phyloP scores from a whole-genome alignment of 352 stramenopile species.

The Pythium rishiriense region DNA sequence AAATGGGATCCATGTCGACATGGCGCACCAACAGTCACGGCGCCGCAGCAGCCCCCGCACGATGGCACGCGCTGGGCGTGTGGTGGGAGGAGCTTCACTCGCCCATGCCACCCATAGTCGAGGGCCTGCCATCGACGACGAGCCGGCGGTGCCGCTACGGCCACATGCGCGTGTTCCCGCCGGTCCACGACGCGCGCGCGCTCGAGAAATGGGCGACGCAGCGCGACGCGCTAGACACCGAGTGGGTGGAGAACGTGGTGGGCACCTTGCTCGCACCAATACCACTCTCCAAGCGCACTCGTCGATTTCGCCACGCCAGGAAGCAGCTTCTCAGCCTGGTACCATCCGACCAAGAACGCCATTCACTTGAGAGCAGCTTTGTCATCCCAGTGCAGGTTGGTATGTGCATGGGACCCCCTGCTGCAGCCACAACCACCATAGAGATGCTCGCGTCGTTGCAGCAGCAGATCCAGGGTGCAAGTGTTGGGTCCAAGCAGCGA shows the following conservation, averaged over 20 bases:
- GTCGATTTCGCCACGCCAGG: conserved; percentile 2
- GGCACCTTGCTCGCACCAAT: conserved; percentile 1
- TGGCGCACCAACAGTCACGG: not conserved
- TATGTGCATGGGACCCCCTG: not conserved
- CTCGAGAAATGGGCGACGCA: not conserved
- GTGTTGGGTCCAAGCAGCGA: not conserved
- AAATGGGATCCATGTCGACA: too few relatives aligned
- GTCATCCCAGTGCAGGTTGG: conserved; percentile 2
- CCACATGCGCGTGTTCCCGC: not conserved
- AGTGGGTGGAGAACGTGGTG: conserved; percentile 1
- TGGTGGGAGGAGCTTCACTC: conserved; percentile 10
- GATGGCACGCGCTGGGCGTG: conserved; percentile 1
- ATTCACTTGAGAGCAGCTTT: not conserved
- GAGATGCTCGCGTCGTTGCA: not conserved
- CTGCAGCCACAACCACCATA: not conserved
- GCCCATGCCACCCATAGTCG: not conserved
- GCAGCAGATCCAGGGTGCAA: not conserved
- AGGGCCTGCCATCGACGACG: not conserved
- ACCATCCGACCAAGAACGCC: not conserved
- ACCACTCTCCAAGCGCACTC: conserved; percentile 4
- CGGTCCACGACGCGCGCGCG: not conserved
- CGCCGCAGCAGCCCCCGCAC: not conserved
- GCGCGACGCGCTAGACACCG: conserved; percentile 14
- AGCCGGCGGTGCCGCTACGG: conserved; percentile 7
- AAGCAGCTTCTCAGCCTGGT: conserved; percentile 1